Conservation (phyloP, 345 rosid genomes). For the Eucalyptus cladocalyx region DNA sequence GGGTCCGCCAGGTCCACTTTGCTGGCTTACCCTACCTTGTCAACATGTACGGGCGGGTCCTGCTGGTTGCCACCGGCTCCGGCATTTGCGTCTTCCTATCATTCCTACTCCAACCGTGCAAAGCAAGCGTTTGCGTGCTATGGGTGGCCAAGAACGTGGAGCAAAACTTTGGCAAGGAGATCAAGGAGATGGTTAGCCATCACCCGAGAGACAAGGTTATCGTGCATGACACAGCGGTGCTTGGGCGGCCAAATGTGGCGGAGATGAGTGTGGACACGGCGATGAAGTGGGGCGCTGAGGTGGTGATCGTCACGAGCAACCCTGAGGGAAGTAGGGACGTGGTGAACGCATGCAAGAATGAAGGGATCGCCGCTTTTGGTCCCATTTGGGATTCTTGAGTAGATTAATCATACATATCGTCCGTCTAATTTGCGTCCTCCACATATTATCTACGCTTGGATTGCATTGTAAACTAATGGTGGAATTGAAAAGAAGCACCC, state of each 20-base stretch:
- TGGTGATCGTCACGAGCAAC: slow-evolving; percentile 77
- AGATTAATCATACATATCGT: background rate
- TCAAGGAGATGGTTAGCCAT: slow-evolving; percentile 33
- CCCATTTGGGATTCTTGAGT: slow-evolving; percentile 87
- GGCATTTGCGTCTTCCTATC: slow-evolving; percentile 83
- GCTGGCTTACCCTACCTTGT: slow-evolving; percentile 71
- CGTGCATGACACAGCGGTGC: slow-evolving; percentile 53
- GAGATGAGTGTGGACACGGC: slow-evolving; percentile 58
- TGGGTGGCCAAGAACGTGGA: slow-evolving; percentile 81
- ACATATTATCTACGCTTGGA: background rate
- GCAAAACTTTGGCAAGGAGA: slow-evolving; percentile 59
- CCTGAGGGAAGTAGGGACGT: slow-evolving; percentile 86
- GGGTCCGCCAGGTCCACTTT: slow-evolving; percentile 73
- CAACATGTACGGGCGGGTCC: slow-evolving; percentile 63
- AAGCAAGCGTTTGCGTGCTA: slow-evolving; percentile 39
- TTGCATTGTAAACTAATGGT: background rate
- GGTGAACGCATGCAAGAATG: slow-evolving; percentile 48
- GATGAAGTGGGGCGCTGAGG: slow-evolving; percentile 56
- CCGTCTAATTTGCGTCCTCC: background rate
- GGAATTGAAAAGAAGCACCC: background rate
- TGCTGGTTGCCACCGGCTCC: slow-evolving; percentile 76
- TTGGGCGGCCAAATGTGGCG: slow-evolving; percentile 64
- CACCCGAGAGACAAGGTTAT: slow-evolving; percentile 50
- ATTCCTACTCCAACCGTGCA: slow-evolving; percentile 56
- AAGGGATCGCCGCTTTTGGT: slow-evolving; percentile 65